Conservation (phyloP, 352 stramenopile genomes). For the Salisapilia sapeloensis region DNA sequence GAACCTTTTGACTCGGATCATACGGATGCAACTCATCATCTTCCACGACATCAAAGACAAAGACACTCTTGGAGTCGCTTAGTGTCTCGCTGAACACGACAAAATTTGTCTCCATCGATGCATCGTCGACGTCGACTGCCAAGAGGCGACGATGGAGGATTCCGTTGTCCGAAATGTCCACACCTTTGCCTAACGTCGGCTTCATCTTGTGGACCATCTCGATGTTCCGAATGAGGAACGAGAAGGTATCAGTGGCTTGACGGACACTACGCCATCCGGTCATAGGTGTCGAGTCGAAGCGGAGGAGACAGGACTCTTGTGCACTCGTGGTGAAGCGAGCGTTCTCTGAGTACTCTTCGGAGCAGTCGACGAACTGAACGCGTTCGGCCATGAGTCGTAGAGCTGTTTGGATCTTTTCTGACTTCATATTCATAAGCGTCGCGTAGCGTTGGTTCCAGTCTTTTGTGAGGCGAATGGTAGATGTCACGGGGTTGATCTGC, state of each 20-base stretch:
- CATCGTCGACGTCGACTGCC: constrained; percentile 11
- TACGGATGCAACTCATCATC: constrained; percentile 13
- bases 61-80: constrained; percentile 8
- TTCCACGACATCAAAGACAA: constrained; percentile 15
- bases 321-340: constrained; percentile 22
- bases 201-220: constrained; percentile 4
- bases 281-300: constrained; percentile 18
- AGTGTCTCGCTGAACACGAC: constrained; percentile 19
- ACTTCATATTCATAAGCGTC: constrained; percentile 12
- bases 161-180: constrained; percentile 5
- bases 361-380: constrained; percentile 18
- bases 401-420: constrained; percentile 17
- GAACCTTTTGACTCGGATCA: constrained; percentile 7
- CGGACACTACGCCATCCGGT: constrained; percentile 11
- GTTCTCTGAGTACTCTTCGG: constrained; percentile 11
- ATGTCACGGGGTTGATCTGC: constrained; percentile 14
- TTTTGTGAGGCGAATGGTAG: constrained; percentile 20
- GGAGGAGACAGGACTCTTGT: constrained; percentile 19
- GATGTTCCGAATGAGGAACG: no score
- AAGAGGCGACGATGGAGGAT: constrained; percentile 18
- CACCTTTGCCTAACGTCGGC: constrained; percentile 5
- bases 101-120: constrained; percentile 18
- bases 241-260: constrained; percentile 14
- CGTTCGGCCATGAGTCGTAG: constrained; percentile 19
- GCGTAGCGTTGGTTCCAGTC: constrained; percentile 9